Percentiles rank a stretch among this genome's conserved stretches.
Conservation (phyloP, 106 monocot genomes). For the Apostasia shenzhenica region DNA sequence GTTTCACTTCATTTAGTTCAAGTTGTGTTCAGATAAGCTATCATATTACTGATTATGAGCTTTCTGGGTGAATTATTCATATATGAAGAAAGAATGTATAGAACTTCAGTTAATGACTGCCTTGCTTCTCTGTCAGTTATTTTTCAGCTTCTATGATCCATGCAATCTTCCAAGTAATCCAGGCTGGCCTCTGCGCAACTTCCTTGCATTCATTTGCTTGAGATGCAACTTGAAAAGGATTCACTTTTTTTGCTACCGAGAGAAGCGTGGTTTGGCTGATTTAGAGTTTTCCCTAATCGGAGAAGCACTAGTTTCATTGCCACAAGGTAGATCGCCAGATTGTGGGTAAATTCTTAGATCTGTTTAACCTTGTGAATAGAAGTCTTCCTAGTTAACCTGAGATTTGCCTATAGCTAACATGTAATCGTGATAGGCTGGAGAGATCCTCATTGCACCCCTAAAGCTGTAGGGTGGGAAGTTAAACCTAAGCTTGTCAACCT, state of each 20-base stretch:
- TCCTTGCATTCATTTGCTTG: constrained; percentile 65
- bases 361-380: constrained; percentile 3
- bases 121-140: constrained; percentile 38
- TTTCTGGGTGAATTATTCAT: no score
- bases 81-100: no score
- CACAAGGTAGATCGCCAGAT: constrained; percentile 43
- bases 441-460: constrained; percentile 45
- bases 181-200: constrained; percentile 95
- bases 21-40: no score
- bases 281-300: constrained; percentile 72
- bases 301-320: constrained; percentile 52
- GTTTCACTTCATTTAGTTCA: no score
- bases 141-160: constrained; percentile 98
- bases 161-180: constrained; percentile 62
- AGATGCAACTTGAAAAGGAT: constrained; percentile 75
- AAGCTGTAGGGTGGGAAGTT: constrained; percentile 87
- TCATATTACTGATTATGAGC: no score
- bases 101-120: neutral
- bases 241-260: constrained; percentile 85
- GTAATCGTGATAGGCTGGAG: constrained; percentile 35
- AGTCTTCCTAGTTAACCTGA: neutral
- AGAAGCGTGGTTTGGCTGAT: constrained; percentile 73
- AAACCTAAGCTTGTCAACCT: constrained; percentile 55
- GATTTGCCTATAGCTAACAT: neutral
- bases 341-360: constrained; percentile 9